Evolutionary conservation across 176 grass and related monocot genomes (phyloP).

Genomic region (Zoysia pacifica): DNA sequence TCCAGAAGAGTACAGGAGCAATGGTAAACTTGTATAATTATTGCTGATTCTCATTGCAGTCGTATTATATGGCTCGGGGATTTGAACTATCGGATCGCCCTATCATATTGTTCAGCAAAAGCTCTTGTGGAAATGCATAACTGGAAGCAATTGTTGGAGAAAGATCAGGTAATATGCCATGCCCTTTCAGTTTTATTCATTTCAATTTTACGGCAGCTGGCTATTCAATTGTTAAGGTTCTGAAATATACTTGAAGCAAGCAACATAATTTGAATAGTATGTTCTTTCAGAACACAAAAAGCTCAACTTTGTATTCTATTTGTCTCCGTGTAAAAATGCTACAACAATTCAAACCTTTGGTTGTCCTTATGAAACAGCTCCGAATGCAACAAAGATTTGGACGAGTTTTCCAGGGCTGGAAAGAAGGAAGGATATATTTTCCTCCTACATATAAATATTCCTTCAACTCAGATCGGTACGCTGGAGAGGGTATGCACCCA

Average conservation of each 20-base stretch:
- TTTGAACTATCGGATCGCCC: conserved; percentile 88
- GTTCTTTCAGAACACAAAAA: neutral
- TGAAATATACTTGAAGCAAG: conserved; percentile 1
- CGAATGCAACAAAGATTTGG: conserved; percentile 83
- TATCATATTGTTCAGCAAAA: conserved; percentile 74
- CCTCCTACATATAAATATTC: conserved; percentile 94
- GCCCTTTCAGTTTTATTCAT: conserved; percentile 5
- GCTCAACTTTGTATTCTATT: neutral
- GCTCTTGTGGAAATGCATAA: conserved; percentile 88
- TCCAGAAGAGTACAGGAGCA: neutral
- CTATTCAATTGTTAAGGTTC: neutral
- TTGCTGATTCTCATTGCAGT: conserved; percentile 44
- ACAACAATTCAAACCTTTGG: conserved; percentile 13
- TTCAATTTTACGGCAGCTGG: neutral
- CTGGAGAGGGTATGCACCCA: conserved; percentile 66
- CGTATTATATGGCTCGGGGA: conserved; percentile 93
- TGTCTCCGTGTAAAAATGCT: neutral
- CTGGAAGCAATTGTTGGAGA: conserved; percentile 88
- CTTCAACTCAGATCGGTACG: conserved; percentile 82
- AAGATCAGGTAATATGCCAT: conserved; percentile 71
- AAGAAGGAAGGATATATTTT: conserved; percentile 92
- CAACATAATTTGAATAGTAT: neutral
- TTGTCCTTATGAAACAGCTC: conserved; percentile 61
- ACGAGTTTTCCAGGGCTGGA: conserved; percentile 86
- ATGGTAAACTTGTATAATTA: conserved; percentile 30